Evolutionary conservation across 805 yeast genomes (phyloP), one percentile per base, ranked within the genome.

Genomic region (Ogataea pini): DNA sequence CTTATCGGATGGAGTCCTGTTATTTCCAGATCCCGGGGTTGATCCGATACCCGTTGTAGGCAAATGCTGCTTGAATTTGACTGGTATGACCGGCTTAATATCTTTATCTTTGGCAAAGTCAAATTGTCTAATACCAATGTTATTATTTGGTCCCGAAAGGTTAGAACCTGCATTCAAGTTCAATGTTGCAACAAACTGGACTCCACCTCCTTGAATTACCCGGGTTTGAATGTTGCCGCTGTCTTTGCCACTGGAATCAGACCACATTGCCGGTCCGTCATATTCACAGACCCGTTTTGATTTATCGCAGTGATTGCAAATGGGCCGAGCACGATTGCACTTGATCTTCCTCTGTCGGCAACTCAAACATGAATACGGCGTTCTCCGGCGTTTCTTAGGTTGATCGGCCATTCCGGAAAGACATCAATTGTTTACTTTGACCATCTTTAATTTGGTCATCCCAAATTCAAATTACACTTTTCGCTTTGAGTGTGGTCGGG

Each of bases 321-420:
- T 28, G 2, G 64, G 64, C 40, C 55, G 50, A 3, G 28, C 40
- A n/a, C 62, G 47, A 39, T 59, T 59, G 46, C 64, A 60, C 47
- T 60, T 60, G 34, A 59, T 51, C 50, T 60, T 60, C 10, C 57
- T 25, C 16, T 50, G 52, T 12, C 64, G 48, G 39, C 64, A 60
- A 18, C 47, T 45, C 14, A 57, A 27, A 34, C 64, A 60, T 3
- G 64, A 60, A 33, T 55, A 55, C 13, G 63, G 63, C 8, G 56
- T 59, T 36, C 63, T 53, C 20, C 64, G 48, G 17, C 56, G 45
- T 28, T 54, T 56, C 45, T 59, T 60, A 17, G 22, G 27, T 10
- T 28, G 48, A 10, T 24, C 17, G 25, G 27, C 14, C 10, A 28
- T 25, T 24, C 20, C 31, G 1, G n/a, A 28, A 10, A n/a, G n/a